Evolutionary conservation across 305 asterid genomes (phyloP).

Genomic region (Fraxinus dipetala): DNA sequence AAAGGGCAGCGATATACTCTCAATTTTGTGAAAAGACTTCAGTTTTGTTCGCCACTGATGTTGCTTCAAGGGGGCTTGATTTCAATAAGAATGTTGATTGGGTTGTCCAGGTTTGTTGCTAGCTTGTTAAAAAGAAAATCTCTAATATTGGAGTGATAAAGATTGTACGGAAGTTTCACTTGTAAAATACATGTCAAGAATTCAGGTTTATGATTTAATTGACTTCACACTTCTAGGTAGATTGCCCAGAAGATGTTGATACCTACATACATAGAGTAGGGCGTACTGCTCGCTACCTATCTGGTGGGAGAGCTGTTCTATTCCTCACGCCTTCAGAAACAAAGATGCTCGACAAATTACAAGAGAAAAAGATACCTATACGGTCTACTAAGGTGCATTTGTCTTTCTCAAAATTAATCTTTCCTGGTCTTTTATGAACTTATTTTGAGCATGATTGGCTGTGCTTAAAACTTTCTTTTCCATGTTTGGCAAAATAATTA

Average conservation of each 20-base stretch:
- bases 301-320: conserved; percentile 79
- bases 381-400: conserved; percentile 51
- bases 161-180: background rate
- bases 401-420: conserved; percentile 8
- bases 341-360: conserved; percentile 73
- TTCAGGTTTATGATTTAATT: conserved; percentile 14
- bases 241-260: conserved; percentile 95
- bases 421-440: background rate
- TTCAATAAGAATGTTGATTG: conserved; percentile 87
- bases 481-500: background rate
- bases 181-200: background rate
- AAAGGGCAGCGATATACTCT: conserved; percentile 63
- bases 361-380: conserved; percentile 81
- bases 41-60: conserved; percentile 80
- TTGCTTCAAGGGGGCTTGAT: conserved; percentile 96
- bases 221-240: conserved; percentile 53
- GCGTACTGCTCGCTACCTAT: conserved; percentile 91
- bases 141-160: background rate
- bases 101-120: conserved; percentile 90
- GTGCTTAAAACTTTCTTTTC: background rate
- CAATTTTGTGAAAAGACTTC: conserved; percentile 72
- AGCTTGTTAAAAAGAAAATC: background rate
- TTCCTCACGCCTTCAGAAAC: conserved; percentile 82
- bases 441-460: background rate
- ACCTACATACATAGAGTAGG: conserved; percentile 97